Conservation (phyloP, 2,329 filamentous ascomycete species). For the Diaporthe vaccinii region DNA sequence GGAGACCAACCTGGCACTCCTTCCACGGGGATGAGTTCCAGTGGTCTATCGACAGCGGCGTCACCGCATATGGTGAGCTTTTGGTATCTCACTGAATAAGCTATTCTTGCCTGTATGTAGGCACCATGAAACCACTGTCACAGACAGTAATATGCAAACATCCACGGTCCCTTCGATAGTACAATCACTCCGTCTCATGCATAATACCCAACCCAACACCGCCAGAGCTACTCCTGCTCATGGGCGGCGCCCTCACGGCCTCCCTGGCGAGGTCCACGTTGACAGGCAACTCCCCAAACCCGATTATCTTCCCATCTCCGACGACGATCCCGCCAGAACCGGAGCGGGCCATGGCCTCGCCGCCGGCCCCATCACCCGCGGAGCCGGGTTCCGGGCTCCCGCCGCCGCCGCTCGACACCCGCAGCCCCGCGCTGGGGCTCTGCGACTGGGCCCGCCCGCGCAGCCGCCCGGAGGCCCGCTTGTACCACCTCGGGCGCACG, state of each 20-base stretch:
- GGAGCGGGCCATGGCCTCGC: constrained; percentile 45
- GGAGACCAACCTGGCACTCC: no score
- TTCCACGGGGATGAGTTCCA: not conserved
- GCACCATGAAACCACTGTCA: no score
- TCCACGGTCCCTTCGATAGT: not conserved
- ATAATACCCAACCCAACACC: constrained; percentile 38
- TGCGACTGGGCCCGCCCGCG: constrained; percentile 33
- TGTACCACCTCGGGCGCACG: constrained; percentile 25
- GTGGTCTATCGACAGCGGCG: not conserved
- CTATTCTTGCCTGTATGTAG: not conserved
- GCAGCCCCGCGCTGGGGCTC: not conserved
- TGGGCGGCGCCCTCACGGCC: constrained; percentile 6
- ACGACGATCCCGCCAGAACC: constrained; percentile 46
- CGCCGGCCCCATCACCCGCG: constrained; percentile 15
- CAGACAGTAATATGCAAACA: not conserved
- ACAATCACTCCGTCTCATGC: constrained; percentile 14
- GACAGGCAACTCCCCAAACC: constrained; percentile 43
- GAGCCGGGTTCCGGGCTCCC: not conserved
- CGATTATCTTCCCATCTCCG: constrained; percentile 44
- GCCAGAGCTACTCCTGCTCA: not conserved
- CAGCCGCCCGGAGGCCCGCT: constrained; percentile 30
- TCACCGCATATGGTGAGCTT: not conserved
- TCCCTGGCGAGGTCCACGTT: constrained; percentile 20
- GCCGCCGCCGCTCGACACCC: not conserved
- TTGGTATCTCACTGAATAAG: not conserved